Percentiles rank a stretch among this genome's conserved stretches.
phyloP scores from a whole-genome alignment of 2,329 filamentous ascomycete species.

The Ophiocordyceps camponoti-floridani region DNA sequence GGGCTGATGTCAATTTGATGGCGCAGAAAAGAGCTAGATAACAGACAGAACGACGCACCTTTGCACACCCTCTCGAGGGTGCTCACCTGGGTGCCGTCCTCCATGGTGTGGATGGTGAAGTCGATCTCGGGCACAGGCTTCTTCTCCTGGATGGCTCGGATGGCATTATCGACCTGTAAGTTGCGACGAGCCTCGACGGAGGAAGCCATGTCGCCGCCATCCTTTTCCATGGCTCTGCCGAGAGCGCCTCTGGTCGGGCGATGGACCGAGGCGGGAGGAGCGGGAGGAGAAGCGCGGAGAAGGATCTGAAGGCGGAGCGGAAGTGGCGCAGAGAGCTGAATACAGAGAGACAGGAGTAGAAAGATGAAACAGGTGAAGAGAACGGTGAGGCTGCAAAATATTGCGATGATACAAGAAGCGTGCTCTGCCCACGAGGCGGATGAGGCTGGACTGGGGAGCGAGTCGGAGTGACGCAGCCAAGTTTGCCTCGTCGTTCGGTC shows the following conservation, averaged over 20 bases:
- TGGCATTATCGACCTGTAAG: constrained; percentile 67
- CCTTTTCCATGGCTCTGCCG: constrained; percentile 28
- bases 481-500: neutral
- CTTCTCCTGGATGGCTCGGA: constrained; percentile 86
- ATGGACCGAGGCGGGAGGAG: neutral
- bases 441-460: neutral
- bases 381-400: no score
- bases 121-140: constrained; percentile 94
- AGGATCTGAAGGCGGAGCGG: neutral
- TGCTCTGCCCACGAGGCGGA: neutral
- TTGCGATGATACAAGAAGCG: neutral
- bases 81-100: constrained; percentile 89
- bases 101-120: constrained; percentile 96
- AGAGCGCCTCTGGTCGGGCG: neutral
- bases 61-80: constrained; percentile 94
- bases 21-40: neutral
- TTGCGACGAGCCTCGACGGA: constrained; percentile 27
- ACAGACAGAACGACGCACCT: constrained; percentile 41
- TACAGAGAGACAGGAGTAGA: no score
- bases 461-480: neutral
- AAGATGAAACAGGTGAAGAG: no score
- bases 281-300: neutral
- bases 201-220: constrained; percentile 15
- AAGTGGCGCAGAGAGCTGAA: neutral
- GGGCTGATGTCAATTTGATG: constrained; percentile 2